Evolutionary conservation across 2,329 filamentous ascomycete species (phyloP).

Genomic region (Helminthosporium solani): DNA sequence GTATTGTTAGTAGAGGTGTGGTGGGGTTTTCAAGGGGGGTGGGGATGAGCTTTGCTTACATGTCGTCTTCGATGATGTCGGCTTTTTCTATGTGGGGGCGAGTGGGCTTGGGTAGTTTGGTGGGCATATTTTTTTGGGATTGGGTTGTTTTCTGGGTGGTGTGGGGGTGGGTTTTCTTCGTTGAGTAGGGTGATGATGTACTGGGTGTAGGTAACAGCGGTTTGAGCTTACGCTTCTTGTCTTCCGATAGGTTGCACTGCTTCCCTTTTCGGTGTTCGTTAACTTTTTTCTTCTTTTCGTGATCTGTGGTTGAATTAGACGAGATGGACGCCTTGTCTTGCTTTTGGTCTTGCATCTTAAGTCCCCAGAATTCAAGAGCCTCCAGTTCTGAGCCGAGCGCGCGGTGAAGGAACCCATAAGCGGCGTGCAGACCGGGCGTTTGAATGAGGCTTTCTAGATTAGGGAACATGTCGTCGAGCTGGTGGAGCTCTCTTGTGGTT

Average conservation of each 20-base stretch:
- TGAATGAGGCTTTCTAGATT: not conserved
- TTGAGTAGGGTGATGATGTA: not conserved
- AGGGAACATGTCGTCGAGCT: slow-evolving; percentile 1
- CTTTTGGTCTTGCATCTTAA: not conserved
- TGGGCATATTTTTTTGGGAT: not conserved
- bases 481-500: slow-evolving; percentile 9
- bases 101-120: not conserved
- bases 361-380: slow-evolving; percentile 2
- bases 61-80: not conserved
- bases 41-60: slow-evolving; percentile 1
- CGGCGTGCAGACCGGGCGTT: not conserved
- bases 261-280: too few relatives aligned
- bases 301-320: too few relatives aligned
- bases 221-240: not conserved
- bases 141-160: not conserved
- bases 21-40: not conserved
- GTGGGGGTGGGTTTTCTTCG: not conserved
- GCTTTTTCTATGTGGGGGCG: not conserved
- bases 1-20: not conserved
- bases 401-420: not conserved
- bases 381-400: not conserved
- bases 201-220: not conserved
- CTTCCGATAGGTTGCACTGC: not conserved
- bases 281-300: not conserved
- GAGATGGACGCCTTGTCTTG: not conserved